Evolutionary conservation across 176 grass and related monocot species (phyloP).

Genomic region (Eragrostis nindensis): DNA sequence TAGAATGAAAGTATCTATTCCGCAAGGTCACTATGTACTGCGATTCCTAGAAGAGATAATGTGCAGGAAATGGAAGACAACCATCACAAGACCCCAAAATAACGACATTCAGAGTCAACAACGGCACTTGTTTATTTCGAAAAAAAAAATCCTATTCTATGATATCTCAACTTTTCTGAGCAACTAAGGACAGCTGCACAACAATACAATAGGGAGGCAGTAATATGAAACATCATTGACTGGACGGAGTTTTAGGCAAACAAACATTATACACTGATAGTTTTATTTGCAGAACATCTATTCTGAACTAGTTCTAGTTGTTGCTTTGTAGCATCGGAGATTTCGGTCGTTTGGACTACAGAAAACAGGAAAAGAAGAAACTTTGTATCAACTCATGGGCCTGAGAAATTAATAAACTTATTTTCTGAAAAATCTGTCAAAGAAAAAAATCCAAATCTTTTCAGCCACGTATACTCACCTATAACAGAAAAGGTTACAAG

Average conservation of each 20-base stretch:
- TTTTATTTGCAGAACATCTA: constrained; percentile 18
- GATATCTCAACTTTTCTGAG: constrained; percentile 13
- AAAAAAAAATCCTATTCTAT: constrained; percentile 11
- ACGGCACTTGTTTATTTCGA: not conserved
- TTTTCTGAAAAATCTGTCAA: too few species aligned
- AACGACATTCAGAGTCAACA: constrained; percentile 14
- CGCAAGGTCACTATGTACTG: constrained; percentile 27
- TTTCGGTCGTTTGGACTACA: not conserved
- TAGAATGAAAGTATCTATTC: constrained; percentile 43
- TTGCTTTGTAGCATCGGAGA: not conserved
- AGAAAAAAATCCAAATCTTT: too few species aligned
- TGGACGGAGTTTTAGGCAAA: constrained; percentile 16
- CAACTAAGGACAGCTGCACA: constrained; percentile 34
- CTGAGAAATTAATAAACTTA: not conserved
- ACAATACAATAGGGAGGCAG: not conserved
- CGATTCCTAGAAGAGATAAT: constrained; percentile 36
- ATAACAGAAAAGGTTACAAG: not conserved
- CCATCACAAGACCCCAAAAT: constrained; percentile 22
- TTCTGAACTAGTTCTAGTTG: not conserved
- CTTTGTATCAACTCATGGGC: too few species aligned
- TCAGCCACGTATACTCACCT: not conserved
- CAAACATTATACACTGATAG: not conserved
- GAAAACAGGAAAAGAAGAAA: not conserved
- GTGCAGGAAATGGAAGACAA: constrained; percentile 20
- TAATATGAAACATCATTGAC: constrained; percentile 29